These are phyloP conservation scores for Neonectria ditissima DNA, from an alignment of 2,329 filamentous ascomycete species.

Conservation along the genomic window DNA sequence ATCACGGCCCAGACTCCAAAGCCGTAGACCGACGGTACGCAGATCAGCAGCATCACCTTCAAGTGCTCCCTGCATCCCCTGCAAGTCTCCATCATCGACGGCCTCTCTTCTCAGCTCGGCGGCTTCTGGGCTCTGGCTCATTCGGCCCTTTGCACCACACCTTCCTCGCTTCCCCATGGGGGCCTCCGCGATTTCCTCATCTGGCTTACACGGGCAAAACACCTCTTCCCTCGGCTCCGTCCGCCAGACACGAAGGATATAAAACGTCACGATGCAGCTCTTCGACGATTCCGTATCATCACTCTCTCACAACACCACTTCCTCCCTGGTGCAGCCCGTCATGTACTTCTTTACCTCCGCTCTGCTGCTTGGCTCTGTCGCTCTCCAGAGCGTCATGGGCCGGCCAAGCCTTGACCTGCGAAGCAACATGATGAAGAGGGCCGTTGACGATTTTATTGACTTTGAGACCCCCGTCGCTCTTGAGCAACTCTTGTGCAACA, in stretches of 20 bases:
- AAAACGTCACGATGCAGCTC: slow-evolving; percentile 43
- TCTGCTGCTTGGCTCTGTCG: slow-evolving; percentile 63
- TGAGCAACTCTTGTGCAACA: slow-evolving; percentile 67
- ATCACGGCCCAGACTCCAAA: background rate
- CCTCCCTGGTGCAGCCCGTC: slow-evolving; percentile 52
- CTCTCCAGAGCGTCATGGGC: slow-evolving; percentile 64
- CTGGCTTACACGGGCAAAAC: slow-evolving; percentile 25
- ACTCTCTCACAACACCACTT: slow-evolving; percentile 46
- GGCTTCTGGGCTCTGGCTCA: slow-evolving; percentile 29
- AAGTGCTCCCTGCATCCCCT: background rate
- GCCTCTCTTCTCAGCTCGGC: slow-evolving; percentile 30
- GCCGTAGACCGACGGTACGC: background rate
- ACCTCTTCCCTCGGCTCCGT: slow-evolving; percentile 6
- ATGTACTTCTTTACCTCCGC: slow-evolving; percentile 65
- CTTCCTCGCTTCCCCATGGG: slow-evolving; percentile 35
- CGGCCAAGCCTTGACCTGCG: slow-evolving; percentile 51
- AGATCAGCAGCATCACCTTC: background rate
- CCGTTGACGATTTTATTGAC: slow-evolving; percentile 65
- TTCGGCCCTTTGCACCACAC: slow-evolving; percentile 45
- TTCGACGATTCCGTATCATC: slow-evolving; percentile 41
- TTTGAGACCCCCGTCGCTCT: slow-evolving; percentile 65
- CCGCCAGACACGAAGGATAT: slow-evolving; percentile 30
- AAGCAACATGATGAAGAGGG: slow-evolving; percentile 57
- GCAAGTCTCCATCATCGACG: slow-evolving; percentile 1
- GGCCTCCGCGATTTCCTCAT: slow-evolving; percentile 33